A percentile compares a stretch with the other conserved stretches of the same genome.
Conservation (phyloP, 306 rosid genomes). For the Potentilla sterilis region DNA sequence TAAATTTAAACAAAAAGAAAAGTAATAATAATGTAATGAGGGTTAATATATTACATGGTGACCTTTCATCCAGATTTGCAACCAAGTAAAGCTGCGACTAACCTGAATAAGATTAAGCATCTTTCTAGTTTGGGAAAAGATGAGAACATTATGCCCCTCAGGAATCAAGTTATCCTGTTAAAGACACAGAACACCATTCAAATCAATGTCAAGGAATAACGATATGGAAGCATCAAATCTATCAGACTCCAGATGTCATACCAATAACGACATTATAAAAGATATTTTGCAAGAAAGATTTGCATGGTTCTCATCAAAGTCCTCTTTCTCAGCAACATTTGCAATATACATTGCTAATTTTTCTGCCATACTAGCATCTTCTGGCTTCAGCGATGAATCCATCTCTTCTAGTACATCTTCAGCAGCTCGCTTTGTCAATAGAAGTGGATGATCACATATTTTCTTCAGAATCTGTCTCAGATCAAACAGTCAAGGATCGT, state of each 20-base stretch:
- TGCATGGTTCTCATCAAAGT: constrained; percentile 54
- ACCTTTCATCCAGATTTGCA: background rate
- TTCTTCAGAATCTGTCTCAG: constrained; percentile 73
- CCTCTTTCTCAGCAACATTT: constrained; percentile 64
- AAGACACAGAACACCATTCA: constrained; percentile 18
- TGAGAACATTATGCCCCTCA: constrained; percentile 78
- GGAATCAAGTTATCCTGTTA: constrained; percentile 65
- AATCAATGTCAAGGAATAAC: constrained; percentile 15
- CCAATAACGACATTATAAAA: constrained; percentile 81
- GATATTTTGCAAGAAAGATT: constrained; percentile 77
- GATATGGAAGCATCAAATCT: constrained; percentile 12
- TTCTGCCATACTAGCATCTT: constrained; percentile 63
- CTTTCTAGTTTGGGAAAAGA: constrained; percentile 94
- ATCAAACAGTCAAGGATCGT: constrained; percentile 23
- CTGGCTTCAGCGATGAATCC: constrained; percentile 68
- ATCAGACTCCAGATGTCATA: constrained; percentile 26
- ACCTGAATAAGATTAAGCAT: constrained; percentile 97
- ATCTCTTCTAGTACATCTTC: constrained; percentile 89
- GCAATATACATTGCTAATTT: constrained; percentile 76
- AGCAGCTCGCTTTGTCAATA: constrained; percentile 90
- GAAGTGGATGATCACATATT: constrained; percentile 88
- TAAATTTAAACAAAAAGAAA: too few species aligned
- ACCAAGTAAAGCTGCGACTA: constrained; percentile 6
- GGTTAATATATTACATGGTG: background rate
- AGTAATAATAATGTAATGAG: too few species aligned